Evolutionary conservation across 2,329 filamentous ascomycete species (phyloP), one percentile per base, ranked within the genome.

Genomic region (Sclerotinia minor): DNA sequence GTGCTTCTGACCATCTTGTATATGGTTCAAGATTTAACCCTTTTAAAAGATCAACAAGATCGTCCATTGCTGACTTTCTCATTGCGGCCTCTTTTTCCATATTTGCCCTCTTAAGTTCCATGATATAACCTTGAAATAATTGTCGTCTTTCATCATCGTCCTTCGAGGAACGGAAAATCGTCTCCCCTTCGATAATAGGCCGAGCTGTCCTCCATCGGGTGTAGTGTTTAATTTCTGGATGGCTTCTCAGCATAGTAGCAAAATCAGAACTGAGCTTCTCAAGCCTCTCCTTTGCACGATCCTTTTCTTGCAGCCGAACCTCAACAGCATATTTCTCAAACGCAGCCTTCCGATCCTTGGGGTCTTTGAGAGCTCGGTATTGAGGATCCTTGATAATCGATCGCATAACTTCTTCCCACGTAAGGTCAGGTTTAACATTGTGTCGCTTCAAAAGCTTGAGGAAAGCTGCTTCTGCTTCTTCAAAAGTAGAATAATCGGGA

Each of bases 281-380:
- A 79, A 96, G 85, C 77, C 95, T 90, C 80, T 98, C 94, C 80
- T 96, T 94, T 77, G 94, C 94, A 73, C 91, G 91, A 79, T 96
- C 92, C 82, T 96, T 95, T 81, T 99, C 95, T 81, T 97, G 92
- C 73, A 91, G 84, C 73, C 95, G 88, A 79, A 96, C 86, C 78
- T 98, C 92, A 74, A 92, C 85, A 77, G 92, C 92, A 82, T 95
- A 99, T 81, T 97, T 97, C 81, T 97, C 92, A 79, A 97, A 99
- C 24, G 93, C 92, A 72, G 89, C 84, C 79, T 92, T 95, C 73
- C 95, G 89, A 77, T 97, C 94, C 79, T 90, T 93, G 6, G 95
- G 92, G 75, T 97, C 93, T 76, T 94, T 95, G 73, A 99, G 88
- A 26, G 95, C 92, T 70, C 94, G 91, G 78, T 95, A 98, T 75